A percentile compares a stretch with the other conserved stretches of the same genome.
Evolutionary conservation across 805 yeast genomes (phyloP).

Genomic region (Teunomyces funiuensis): DNA sequence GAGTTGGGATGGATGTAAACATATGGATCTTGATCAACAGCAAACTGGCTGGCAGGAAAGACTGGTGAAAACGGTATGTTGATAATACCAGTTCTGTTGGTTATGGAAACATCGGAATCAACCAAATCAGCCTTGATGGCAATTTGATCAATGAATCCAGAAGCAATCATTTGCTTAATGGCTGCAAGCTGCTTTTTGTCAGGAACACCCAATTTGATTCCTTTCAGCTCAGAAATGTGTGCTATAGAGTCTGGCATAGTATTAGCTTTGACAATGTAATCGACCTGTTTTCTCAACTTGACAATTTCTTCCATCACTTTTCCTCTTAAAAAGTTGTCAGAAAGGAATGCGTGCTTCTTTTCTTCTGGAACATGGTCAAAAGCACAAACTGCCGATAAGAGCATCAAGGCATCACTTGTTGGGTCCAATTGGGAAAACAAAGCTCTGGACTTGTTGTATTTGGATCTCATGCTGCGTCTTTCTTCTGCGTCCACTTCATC

Average conservation of each 20-base stretch:
- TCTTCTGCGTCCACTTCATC: conserved; percentile 39
- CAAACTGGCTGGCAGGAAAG: conserved; percentile 40
- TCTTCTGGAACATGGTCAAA: conserved; percentile 65
- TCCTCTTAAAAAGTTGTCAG: conserved; percentile 65
- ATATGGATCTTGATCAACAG: conserved; percentile 44
- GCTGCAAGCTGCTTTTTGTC: conserved; percentile 67
- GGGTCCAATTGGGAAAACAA: conserved; percentile 68
- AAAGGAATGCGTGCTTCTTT: conserved; percentile 49
- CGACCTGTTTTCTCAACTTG: conserved; percentile 77
- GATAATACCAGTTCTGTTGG: conserved; percentile 57
- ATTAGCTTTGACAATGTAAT: conserved; percentile 68
- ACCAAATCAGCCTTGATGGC: conserved; percentile 79
- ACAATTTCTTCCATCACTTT: conserved; percentile 84
- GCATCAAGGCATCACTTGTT: conserved; percentile 69
- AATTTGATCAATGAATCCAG: conserved; percentile 90
- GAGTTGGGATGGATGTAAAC: conserved; percentile 85
- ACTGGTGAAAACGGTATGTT: conserved; percentile 67
- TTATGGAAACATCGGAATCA: conserved; percentile 58
- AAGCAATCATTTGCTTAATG: conserved; percentile 85
- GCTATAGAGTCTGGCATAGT: conserved; percentile 63
- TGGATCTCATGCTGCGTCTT: conserved; percentile 43
- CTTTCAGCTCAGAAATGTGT: conserved; percentile 29
- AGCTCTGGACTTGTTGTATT: conserved; percentile 58
- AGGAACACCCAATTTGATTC: conserved; percentile 64
- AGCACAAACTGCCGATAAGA: conserved; percentile 85